Evolutionary conservation across 768 basidiomycete species (phyloP).

Genomic region (Serendipita sp.): DNA sequence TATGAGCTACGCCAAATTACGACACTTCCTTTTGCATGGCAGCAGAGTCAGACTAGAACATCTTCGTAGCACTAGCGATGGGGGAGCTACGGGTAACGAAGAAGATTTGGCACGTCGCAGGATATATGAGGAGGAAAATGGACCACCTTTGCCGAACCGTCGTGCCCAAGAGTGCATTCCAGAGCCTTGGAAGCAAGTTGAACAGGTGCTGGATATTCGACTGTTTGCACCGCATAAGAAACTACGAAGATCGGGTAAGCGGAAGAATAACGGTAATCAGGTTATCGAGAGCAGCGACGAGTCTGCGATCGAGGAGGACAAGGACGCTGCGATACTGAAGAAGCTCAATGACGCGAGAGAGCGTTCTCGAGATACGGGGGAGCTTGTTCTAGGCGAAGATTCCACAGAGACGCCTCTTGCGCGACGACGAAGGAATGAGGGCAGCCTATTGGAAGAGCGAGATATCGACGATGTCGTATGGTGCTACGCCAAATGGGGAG

Average conservation of each 20-base stretch:
- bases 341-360: conserved; percentile 16
- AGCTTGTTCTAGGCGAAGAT: conserved; percentile 31
- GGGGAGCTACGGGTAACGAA: conserved; percentile 8
- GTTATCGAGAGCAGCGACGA: conserved; percentile 16
- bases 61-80: conserved; percentile 12
- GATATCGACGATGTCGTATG: conserved; percentile 53
- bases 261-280: conserved; percentile 14
- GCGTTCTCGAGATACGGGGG: conserved; percentile 22
- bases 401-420: conserved; percentile 31
- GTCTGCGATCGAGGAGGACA: conserved; percentile 18
- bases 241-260: conserved; percentile 15
- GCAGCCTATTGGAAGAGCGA: conserved; percentile 26
- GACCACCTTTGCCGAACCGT: conserved; percentile 29
- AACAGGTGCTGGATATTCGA: conserved; percentile 72
- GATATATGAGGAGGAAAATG: conserved; percentile 11
- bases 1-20: conserved; percentile 47
- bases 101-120: background rate
- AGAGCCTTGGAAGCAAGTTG: conserved; percentile 70
- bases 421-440: conserved; percentile 31
- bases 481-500: conserved; percentile 87
- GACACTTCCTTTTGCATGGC: conserved; percentile 58
- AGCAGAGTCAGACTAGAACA: conserved; percentile 43
- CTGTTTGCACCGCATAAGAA: conserved; percentile 36
- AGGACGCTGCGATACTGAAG: conserved; percentile 19
- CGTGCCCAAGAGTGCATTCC: conserved; percentile 69